Evolutionary conservation across 805 yeast species (phyloP), one percentile per base, ranked within the genome.

Genomic region (Ogataea pini): DNA sequence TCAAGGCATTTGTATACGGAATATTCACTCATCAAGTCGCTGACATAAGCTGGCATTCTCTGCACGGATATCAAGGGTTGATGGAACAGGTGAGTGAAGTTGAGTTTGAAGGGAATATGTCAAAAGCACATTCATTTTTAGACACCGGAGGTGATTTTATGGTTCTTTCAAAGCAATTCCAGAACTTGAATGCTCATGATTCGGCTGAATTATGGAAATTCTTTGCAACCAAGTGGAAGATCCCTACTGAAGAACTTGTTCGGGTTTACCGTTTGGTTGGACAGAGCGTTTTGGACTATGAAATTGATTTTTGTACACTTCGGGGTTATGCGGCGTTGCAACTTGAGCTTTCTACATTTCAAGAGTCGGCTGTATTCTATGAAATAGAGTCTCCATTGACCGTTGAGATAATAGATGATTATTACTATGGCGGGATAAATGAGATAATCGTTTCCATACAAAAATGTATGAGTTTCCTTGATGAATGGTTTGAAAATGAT

Each of bases 61-160:
- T 82, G 5, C 69, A 78, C 2, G 62, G 79, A 27, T 62, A 71
- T 12, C 76, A 79, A 50, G 89, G 90, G 0, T 57, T 85, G n/a
- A 61, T 85, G 31, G 61, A 70, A 32, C 73, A 74, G 56, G 54
- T 83, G 48, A 69, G 82, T 0, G 69, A 68, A 19, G 62, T 74
- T 27, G 89, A 85, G 49, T 85, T 83, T 57, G 71, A 65, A 47
- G 84, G 82, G 0, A 73, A 76, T 49, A 55, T 59, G 13, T 63
- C 68, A 1, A 55, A 60, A 2, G 87, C 88, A 0, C 89, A 85
- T 55, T 52, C 65, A 3, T 78, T 70, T 39, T 57, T 83, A 13
- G 89, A 85, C 55, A 71, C 82, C 0, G 84, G 85, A 20, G 89
- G 86, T 2, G 90, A 85, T 57, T 75, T 83, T 58, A 57, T 84